Evolutionary conservation across 1,284 basidiomycete species (phyloP), one percentile per base, ranked within the genome.

Genomic region (Fomitopsis palustris): DNA sequence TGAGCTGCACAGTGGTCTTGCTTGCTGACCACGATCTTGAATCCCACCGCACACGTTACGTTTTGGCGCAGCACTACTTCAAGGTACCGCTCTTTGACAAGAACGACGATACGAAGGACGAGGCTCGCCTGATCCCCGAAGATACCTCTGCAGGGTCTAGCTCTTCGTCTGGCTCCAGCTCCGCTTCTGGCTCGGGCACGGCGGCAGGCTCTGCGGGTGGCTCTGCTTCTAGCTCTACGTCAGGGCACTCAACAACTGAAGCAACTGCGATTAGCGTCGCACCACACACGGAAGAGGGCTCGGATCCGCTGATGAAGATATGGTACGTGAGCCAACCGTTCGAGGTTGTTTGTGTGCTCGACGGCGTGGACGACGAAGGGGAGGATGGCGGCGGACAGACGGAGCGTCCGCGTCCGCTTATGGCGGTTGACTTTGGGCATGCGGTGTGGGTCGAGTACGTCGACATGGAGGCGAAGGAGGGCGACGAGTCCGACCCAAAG

Each of bases 381-480:
- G 72, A 70, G 39, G 61, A 70, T 25, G 61, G 62, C 19, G 72
- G 69, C 14, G 64, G 61, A 72, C 76, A n/a, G 75, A 74, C 27
- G 72, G 82, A 83, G 41, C 77, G 84, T 2, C 83, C 83, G 21
- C 76, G 87, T 5, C 88, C 88, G 25, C 77, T 90, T 10, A 82
- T 90, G 25, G 87, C 87, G 0, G 87, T 90, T n/a, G 87, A 90
- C 70, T 90, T 90, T 71, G 87, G 87, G 35, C 86, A 88, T 65
- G 87, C 87, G 21, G 87, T 86, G 45, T 89, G 87, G 87, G 78
- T 90, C 53, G 87, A 89, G 67, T 84, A 84, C 67, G 68, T 74
- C 21, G 77, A 78, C 47, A 72, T 74, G 33, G 66, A 70, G 33
- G 62, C 58, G 23, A 65, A 69, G 23, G 64, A 58, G 12, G 58